These are phyloP conservation scores for Pisolithus orientalis DNA, from an alignment of 768 basidiomycete species.

Conservation along the genomic window DNA sequence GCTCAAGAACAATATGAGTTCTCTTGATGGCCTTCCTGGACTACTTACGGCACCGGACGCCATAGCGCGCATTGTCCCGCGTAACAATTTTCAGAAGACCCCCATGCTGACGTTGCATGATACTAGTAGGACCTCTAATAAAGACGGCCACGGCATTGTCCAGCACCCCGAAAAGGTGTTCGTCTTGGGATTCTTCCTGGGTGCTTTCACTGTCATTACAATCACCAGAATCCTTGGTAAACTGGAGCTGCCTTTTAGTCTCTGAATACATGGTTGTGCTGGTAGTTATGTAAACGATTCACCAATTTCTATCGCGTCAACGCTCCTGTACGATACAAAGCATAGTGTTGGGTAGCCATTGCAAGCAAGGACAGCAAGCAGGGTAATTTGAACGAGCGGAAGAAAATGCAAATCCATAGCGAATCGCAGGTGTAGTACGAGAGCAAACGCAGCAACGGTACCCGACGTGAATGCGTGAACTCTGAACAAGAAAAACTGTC, in stretches of 20 bases:
- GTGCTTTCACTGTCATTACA: slow-evolving; percentile 6
- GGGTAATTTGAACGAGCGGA: slow-evolving; percentile 13
- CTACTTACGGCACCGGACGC: slow-evolving; percentile 26
- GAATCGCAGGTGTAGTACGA: slow-evolving; percentile 7
- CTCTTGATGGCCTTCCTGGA: slow-evolving; percentile 56
- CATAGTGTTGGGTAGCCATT: slow-evolving; percentile 17
- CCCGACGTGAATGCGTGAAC: slow-evolving; percentile 4
- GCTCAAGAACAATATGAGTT: slow-evolving; percentile 40
- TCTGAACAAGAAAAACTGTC: slow-evolving; percentile 1
- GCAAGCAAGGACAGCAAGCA: slow-evolving; percentile 13
- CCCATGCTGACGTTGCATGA: slow-evolving; percentile 7
- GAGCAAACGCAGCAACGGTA: slow-evolving; percentile 14
- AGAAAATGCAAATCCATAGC: slow-evolving; percentile 25
- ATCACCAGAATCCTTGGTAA: slow-evolving; percentile 7
- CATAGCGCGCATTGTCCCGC: slow-evolving; percentile 4
- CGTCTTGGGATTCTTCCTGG: slow-evolving; percentile 13
- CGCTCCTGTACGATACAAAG: slow-evolving; percentile 24
- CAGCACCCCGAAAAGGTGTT: slow-evolving; percentile 10
- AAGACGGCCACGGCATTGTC: background rate
- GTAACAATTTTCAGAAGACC: slow-evolving; percentile 13
- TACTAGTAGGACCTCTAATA: background rate
- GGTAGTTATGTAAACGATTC: background rate
- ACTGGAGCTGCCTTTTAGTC: background rate
- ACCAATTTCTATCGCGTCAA: background rate
- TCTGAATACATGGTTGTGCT: background rate